phyloP scores from a whole-genome alignment of 805 yeast species.

The Candida nonsorbophila region DNA sequence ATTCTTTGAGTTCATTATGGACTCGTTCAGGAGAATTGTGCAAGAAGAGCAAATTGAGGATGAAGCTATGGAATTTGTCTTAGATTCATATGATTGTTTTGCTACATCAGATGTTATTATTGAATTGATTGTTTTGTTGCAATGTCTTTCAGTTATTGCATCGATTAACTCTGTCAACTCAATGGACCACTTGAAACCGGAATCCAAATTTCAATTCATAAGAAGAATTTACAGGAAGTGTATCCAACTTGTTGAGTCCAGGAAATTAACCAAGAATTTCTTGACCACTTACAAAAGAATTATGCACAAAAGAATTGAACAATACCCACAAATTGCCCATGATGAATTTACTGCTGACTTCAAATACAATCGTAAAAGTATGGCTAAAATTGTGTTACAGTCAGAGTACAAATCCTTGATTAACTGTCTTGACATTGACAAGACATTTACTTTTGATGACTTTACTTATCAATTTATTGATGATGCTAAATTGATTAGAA shows the following conservation, averaged over 20 bases:
- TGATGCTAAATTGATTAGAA: conserved; percentile 56
- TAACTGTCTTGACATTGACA: conserved; percentile 26
- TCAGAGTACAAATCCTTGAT: conserved; percentile 52
- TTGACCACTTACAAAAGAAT: conserved; percentile 25
- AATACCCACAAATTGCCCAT: conserved; percentile 42
- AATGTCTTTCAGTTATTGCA: conserved; percentile 38
- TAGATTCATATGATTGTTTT: conserved; percentile 62
- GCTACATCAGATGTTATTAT: conserved; percentile 50
- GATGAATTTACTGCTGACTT: conserved; percentile 10
- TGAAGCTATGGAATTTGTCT: conserved; percentile 34
- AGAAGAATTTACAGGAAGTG: conserved; percentile 54
- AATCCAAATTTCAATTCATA: conserved; percentile 26
- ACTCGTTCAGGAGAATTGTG: conserved; percentile 16
- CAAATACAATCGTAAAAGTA: conserved; percentile 18
- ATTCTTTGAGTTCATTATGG: conserved; percentile 31
- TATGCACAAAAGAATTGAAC: conserved; percentile 27
- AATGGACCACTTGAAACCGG: conserved; percentile 11
- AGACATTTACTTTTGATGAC: conserved; percentile 17
- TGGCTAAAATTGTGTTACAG: conserved; percentile 53
- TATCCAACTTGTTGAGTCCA: conserved; percentile 52
- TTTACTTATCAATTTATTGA: conserved; percentile 40
- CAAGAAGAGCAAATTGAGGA: conserved; percentile 33
- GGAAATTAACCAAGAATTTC: conserved; percentile 39
- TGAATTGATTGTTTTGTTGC: conserved; percentile 53
- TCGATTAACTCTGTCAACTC: conserved; percentile 18